These are phyloP conservation scores for Steccherinum ochraceum DNA, from an alignment of 768 basidiomycete genomes.

Conservation along the genomic window DNA sequence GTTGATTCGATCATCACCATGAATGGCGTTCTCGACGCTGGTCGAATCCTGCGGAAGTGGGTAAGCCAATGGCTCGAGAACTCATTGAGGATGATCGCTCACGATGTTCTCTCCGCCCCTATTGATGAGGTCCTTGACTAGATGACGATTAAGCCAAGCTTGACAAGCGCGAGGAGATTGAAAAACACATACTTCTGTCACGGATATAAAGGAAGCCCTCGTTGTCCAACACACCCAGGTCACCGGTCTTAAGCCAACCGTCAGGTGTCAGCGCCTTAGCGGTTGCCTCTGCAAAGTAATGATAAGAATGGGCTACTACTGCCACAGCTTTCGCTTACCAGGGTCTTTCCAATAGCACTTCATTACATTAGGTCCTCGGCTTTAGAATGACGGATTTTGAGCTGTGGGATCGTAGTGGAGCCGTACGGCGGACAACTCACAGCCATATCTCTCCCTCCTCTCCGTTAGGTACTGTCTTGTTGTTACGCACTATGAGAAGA, in stretches of 20 bases:
- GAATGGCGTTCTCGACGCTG: slow-evolving; percentile 53
- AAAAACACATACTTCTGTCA: slow-evolving; percentile 18
- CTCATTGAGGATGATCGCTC: slow-evolving; percentile 18
- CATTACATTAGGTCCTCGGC: slow-evolving; percentile 55
- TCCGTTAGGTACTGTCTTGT: slow-evolving; percentile 12
- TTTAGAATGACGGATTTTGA: slow-evolving; percentile 1
- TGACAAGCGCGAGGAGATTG: too few relatives aligned
- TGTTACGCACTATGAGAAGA: slow-evolving; percentile 41
- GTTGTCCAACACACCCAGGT: slow-evolving; percentile 23
- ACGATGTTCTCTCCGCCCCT: slow-evolving; percentile 62
- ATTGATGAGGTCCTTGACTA: slow-evolving; percentile 57
- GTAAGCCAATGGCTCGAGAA: too few relatives aligned
- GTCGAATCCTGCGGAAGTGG: slow-evolving; percentile 39
- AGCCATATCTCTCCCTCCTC: slow-evolving; percentile 27
- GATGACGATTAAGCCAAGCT: background rate
- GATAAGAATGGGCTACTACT: background rate
- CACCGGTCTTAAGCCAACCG: slow-evolving; percentile 27
- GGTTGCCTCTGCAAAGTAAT: slow-evolving; percentile 18
- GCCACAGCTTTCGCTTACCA: slow-evolving; percentile 22
- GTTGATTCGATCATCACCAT: slow-evolving; percentile 42
- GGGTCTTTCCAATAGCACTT: slow-evolving; percentile 54
- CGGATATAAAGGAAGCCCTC: slow-evolving; percentile 28
- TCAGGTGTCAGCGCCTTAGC: slow-evolving; percentile 22
- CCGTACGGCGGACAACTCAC: slow-evolving; percentile 10
- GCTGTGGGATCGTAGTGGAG: background rate